These are phyloP conservation scores for Phaseolus lunatus DNA, from an alignment of 306 rosid species.

Conservation along the genomic window DNA sequence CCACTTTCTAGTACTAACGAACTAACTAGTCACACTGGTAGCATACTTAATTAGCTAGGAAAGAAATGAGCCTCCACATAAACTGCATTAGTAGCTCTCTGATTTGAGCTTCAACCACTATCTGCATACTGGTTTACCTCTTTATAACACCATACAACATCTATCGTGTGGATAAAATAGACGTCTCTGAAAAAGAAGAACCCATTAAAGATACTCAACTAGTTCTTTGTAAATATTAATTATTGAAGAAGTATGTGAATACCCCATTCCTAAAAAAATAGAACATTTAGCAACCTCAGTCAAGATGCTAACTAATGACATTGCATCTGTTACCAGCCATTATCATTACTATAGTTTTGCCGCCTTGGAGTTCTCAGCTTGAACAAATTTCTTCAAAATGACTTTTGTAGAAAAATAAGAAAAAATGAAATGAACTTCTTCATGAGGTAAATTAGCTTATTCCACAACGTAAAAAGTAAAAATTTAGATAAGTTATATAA, in stretches of 20 bases:
- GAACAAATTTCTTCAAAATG: too few relatives aligned
- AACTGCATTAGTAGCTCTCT: neutral
- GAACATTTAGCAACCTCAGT: neutral
- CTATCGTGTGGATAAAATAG: neutral
- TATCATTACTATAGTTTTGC: neutral
- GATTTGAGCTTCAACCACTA: neutral
- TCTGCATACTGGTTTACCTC: neutral
- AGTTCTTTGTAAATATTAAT: too few relatives aligned
- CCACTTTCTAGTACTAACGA: neutral
- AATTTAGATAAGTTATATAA: too few relatives aligned
- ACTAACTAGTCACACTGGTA: neutral
- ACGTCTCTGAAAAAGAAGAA: too few relatives aligned
- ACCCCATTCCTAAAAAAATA: too few relatives aligned
- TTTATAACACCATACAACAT: conserved; percentile 2
- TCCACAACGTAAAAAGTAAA: too few relatives aligned
- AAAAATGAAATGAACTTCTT: too few relatives aligned
- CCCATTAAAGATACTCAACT: too few relatives aligned
- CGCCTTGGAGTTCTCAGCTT: too few relatives aligned
- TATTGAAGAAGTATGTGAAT: too few relatives aligned
- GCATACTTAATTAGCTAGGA: neutral
- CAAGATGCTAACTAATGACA: neutral
- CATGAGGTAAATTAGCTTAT: too few relatives aligned
- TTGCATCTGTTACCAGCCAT: neutral
- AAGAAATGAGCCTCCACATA: neutral
- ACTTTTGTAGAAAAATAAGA: too few relatives aligned